phyloP scores from a whole-genome alignment of 768 basidiomycete species.

The Collybia sordida region DNA sequence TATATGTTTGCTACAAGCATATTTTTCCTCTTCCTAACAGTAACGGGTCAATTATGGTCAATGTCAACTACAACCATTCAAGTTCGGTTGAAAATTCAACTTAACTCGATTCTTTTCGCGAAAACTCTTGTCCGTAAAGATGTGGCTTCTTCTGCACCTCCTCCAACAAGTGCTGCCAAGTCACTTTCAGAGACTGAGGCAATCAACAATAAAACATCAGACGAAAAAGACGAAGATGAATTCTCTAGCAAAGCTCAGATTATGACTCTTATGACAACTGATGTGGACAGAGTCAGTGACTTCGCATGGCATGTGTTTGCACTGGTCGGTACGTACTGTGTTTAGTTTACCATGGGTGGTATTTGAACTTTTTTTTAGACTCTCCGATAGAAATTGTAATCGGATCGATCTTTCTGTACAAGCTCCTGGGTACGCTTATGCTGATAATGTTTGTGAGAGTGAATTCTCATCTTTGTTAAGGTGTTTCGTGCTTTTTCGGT shows the following conservation, averaged over 20 bases:
- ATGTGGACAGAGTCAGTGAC: constrained; percentile 87
- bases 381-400: constrained; percentile 77
- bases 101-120: constrained; percentile 83
- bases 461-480: constrained; percentile 25
- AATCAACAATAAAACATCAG: not conserved
- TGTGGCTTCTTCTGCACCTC: constrained; percentile 60
- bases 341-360: not conserved
- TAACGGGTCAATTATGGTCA: constrained; percentile 70
- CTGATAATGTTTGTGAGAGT: no score
- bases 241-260: constrained; percentile 75
- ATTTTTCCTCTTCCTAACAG: constrained; percentile 36
- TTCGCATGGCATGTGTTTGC: constrained; percentile 79
- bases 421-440: constrained; percentile 56
- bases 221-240: constrained; percentile 51
- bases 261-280: constrained; percentile 95
- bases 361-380: constrained; percentile 37
- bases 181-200: not conserved
- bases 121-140: constrained; percentile 88
- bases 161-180: constrained; percentile 7
- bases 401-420: constrained; percentile 75
- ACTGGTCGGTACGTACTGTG: constrained; percentile 51
- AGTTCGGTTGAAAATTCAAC: constrained; percentile 67
- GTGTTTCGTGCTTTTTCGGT: constrained; percentile 74
- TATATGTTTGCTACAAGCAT: not conserved
- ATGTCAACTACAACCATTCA: constrained; percentile 68